phyloP scores from a whole-genome alignment of 495 filamentous ascomycete genomes.

The Tuber magnatum region DNA sequence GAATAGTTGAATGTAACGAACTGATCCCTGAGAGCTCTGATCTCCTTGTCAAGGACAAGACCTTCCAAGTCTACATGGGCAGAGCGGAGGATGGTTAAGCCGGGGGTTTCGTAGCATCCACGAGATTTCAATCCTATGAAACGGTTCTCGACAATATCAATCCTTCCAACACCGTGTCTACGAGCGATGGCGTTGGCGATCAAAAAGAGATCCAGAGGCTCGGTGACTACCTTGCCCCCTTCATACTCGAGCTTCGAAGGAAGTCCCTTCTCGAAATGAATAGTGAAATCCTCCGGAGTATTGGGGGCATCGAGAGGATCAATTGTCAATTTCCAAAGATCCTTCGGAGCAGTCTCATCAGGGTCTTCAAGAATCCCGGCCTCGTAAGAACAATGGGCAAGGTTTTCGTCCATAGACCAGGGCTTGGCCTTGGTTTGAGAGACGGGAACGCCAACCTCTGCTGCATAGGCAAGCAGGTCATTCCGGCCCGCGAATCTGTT shows the following conservation, averaged over 20 bases:
- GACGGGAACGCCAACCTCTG: conserved; percentile 70
- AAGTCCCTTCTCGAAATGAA: conserved; percentile 79
- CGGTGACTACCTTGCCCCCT: conserved; percentile 61
- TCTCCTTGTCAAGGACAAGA: conserved; percentile 73
- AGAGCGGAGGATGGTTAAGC: conserved; percentile 62
- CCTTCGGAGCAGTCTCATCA: conserved; percentile 56
- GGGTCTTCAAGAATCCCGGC: conserved; percentile 71
- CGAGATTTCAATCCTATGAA: conserved; percentile 80
- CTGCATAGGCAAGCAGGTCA: conserved; percentile 83
- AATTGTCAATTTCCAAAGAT: conserved; percentile 80
- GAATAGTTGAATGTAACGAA: conserved; percentile 71
- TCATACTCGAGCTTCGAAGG: conserved; percentile 63
- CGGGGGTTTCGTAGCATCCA: conserved; percentile 83
- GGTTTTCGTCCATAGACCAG: conserved; percentile 82
- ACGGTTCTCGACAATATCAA: conserved; percentile 89
- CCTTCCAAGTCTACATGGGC: conserved; percentile 81
- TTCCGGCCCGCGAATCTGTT: conserved; percentile 73
- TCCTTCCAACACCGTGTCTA: conserved; percentile 71
- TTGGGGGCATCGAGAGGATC: conserved; percentile 72
- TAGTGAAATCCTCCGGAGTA: conserved; percentile 64
- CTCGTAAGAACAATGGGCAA: conserved; percentile 88
- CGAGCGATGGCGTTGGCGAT: conserved; percentile 70
- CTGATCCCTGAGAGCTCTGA: conserved; percentile 77
- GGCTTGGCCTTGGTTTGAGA: conserved; percentile 80
- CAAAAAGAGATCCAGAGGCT: conserved; percentile 71